Evolutionary conservation across 352 stramenopile species (phyloP), one percentile per base, ranked within the genome.

Genomic region (Globisporangium cylindrosporum): DNA sequence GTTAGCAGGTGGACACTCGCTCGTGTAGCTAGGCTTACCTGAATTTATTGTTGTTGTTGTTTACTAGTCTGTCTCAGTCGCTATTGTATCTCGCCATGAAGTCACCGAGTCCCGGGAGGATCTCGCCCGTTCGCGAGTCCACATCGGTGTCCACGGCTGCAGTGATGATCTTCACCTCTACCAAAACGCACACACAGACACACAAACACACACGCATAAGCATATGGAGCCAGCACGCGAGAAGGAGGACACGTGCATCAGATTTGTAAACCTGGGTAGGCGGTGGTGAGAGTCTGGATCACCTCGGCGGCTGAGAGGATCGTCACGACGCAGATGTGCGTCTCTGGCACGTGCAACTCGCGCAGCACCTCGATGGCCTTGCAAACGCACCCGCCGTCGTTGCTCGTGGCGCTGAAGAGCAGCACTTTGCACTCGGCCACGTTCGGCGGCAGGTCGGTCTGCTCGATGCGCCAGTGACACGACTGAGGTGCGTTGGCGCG

Each of bases 71-170:
- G 4, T 10, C 18, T 69, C 43, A 69, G 15, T 66, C 59, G 24
- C 57, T 70, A 57, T 84, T 82, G 64, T 86, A 89, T 12, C 79
- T 71, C 27, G 66, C 68, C 0, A 79, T 55, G 43, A 89, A 89
- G 67, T 86, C 73, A 22, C 77, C 72, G 15, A 89, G 73, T 20
- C 78, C 76, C 1, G 68, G 67, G 32, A 73, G 38, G 24, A 77
- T 81, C 22, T 59, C 77, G 22, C 72, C 59, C 7, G 70, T 73
- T 2, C 57, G 61, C 5, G 36, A 54, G 14, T 76, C 60, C 25
- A 69, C 64, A 58, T 82, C 73, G 10, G 64, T 46, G 20, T 82
- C 77, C 20, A 86, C 74, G 12, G 72, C 74, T 5, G 73, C 62
- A 3, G 71, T 77, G 51, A 84, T 66, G 38, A 81, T 77, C 63